Conservation (phyloP, 2,329 filamentous ascomycete species). For the Seiridium unicorne region DNA sequence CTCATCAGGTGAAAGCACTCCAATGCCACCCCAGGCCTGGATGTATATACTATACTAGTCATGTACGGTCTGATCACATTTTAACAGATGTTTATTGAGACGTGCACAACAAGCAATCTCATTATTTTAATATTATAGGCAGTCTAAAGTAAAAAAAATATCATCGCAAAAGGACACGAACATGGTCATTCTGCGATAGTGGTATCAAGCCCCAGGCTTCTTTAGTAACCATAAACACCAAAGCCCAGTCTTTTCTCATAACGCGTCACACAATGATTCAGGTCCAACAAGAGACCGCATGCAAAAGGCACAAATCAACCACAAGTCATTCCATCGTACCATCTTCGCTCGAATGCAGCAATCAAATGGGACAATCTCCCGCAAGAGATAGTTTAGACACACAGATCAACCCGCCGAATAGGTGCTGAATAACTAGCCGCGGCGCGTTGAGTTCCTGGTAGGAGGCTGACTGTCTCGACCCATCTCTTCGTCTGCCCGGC, state of each 20-base stretch:
- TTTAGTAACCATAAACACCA: background rate
- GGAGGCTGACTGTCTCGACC: slow-evolving; percentile 14
- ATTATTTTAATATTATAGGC: background rate
- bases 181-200: background rate
- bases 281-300: no score
- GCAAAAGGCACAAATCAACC: no score
- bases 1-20: no score
- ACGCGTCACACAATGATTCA: background rate
- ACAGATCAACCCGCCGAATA: background rate
- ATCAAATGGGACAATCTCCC: background rate
- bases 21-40: no score
- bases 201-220: background rate
- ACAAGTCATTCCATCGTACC: background rate
- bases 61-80: no score
- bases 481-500: slow-evolving; percentile 25
- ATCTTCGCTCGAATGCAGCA: background rate
- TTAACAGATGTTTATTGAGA: no score
- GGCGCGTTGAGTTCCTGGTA: slow-evolving; percentile 13
- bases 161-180: background rate
- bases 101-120: no score
- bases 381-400: background rate
- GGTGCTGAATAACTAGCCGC: slow-evolving; percentile 8
- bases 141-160: background rate
- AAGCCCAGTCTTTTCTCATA: background rate
- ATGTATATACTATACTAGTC: no score